A percentile compares a stretch with the other conserved stretches of the same genome.
Evolutionary conservation across 1,284 basidiomycete genomes (phyloP).

Genomic region (Psilocybe mexicana): DNA sequence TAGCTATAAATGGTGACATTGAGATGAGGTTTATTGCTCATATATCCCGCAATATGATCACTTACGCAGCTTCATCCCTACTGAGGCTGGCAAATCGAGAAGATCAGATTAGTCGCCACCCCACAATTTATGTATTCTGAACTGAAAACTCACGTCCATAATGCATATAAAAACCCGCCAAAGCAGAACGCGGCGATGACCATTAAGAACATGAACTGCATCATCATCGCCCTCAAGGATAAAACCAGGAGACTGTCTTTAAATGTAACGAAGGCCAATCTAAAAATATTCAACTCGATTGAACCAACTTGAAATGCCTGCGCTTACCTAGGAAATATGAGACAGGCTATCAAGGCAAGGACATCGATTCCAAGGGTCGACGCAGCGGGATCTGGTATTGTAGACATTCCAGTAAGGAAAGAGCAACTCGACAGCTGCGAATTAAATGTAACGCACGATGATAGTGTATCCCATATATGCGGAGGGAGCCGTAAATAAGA

Average conservation of each 20-base stretch:
- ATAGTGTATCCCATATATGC: slow-evolving; percentile 71
- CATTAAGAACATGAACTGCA: slow-evolving; percentile 81
- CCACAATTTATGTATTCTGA: neutral
- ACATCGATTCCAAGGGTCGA: slow-evolving; percentile 68
- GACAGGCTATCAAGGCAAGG: slow-evolving; percentile 77
- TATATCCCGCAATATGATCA: slow-evolving; percentile 1
- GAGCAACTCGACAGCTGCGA: neutral
- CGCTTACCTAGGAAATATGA: slow-evolving; percentile 81
- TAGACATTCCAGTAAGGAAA: neutral
- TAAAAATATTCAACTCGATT: slow-evolving; percentile 26
- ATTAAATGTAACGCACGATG: slow-evolving; percentile 39
- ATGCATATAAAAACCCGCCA: slow-evolving; percentile 86
- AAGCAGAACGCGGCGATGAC: slow-evolving; percentile 88
- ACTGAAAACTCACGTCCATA: slow-evolving; percentile 75
- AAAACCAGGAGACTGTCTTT: slow-evolving; percentile 85
- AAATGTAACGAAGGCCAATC: slow-evolving; percentile 85
- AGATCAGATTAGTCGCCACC: slow-evolving; percentile 4
- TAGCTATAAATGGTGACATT: slow-evolving; percentile 37
- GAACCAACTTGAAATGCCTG: neutral
- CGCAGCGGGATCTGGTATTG: slow-evolving; percentile 55
- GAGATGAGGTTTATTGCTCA: neutral
- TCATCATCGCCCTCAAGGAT: slow-evolving; percentile 78
- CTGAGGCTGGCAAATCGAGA: slow-evolving; percentile 45
- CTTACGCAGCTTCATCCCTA: slow-evolving; percentile 56
- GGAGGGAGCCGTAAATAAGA: slow-evolving; percentile 70